Conservation (phyloP, 176 grass and related monocot species). For the Musa beccarii region DNA sequence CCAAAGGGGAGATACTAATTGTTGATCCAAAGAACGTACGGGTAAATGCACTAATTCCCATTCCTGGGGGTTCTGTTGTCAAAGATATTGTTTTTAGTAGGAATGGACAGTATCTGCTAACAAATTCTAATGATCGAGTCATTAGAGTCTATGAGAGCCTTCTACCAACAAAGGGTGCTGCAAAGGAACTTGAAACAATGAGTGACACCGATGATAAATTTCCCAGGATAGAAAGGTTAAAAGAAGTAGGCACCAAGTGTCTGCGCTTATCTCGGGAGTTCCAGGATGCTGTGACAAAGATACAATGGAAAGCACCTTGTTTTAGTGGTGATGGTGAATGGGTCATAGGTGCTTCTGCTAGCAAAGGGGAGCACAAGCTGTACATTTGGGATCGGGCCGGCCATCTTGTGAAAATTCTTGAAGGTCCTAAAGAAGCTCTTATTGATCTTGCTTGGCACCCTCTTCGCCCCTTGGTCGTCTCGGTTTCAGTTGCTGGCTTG, state of each 20-base stretch:
- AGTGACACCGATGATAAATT: slow-evolving; percentile 27
- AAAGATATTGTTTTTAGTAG: slow-evolving; percentile 95
- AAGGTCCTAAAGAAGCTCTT: slow-evolving; percentile 77
- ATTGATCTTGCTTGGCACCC: slow-evolving; percentile 86
- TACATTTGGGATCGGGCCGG: slow-evolving; percentile 86
- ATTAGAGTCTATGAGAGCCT: slow-evolving; percentile 84
- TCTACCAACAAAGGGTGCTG: slow-evolving; percentile 53
- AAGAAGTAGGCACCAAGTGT: slow-evolving; percentile 56
- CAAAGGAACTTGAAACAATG: slow-evolving; percentile 56
- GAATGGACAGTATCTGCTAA: slow-evolving; percentile 76
- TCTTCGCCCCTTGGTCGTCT: slow-evolving; percentile 56
- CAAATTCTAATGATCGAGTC: slow-evolving; percentile 95
- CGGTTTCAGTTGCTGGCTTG: slow-evolving; percentile 12
- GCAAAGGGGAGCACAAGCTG: slow-evolving; percentile 92
- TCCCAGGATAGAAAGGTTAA: slow-evolving; percentile 48
- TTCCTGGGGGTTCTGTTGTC: slow-evolving; percentile 68
- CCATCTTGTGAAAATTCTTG: slow-evolving; percentile 89
- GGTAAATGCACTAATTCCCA: slow-evolving; percentile 63
- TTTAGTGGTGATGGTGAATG: slow-evolving; percentile 96
- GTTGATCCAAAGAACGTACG: slow-evolving; percentile 60
- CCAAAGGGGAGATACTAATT: slow-evolving; percentile 92
- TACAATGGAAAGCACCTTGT: slow-evolving; percentile 96
- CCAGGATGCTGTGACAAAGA: slow-evolving; percentile 78
- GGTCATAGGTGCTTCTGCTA: slow-evolving; percentile 93
- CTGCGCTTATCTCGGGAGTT: slow-evolving; percentile 75